Percentiles rank a stretch among this genome's conserved stretches.
phyloP scores from a whole-genome alignment of 495 filamentous ascomycete genomes.

The Hypoxylon intermedium region DNA sequence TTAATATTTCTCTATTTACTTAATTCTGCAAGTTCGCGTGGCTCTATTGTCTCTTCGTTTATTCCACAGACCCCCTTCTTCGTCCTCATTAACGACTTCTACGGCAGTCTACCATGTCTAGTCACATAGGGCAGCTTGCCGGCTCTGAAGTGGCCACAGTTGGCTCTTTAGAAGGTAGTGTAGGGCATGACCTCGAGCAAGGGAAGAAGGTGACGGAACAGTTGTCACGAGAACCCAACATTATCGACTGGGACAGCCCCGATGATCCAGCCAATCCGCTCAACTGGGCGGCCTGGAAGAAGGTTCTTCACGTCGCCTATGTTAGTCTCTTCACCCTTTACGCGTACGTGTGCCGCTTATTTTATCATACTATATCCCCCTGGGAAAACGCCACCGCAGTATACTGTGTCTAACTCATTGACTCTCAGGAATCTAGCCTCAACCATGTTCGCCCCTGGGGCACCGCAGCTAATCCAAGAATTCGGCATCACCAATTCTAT shows the following conservation, averaged over 20 bases:
- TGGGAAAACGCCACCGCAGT: no score
- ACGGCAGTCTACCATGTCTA: conserved; percentile 1
- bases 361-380: no score
- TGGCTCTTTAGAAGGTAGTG: neutral
- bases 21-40: neutral
- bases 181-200: conserved; percentile 10
- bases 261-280: conserved; percentile 63
- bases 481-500: conserved; percentile 40
- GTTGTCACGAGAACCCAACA: conserved; percentile 5
- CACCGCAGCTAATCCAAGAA: conserved; percentile 42
- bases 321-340: conserved; percentile 55
- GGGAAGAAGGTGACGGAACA: neutral
- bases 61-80: neutral
- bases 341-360: conserved; percentile 57
- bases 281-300: conserved; percentile 51
- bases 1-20: neutral
- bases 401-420: neutral
- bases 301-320: conserved; percentile 44
- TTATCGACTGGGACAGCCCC: conserved; percentile 48
- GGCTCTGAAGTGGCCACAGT: neutral
- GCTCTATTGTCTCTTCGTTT: neutral
- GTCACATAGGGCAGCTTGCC: neutral
- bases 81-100: neutral
- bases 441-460: conserved; percentile 47
- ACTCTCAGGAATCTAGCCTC: conserved; percentile 23